Base-by-base conservation (phyloP, 2,329 filamentous ascomycete genomes). In the Graphium sp. region DNA sequence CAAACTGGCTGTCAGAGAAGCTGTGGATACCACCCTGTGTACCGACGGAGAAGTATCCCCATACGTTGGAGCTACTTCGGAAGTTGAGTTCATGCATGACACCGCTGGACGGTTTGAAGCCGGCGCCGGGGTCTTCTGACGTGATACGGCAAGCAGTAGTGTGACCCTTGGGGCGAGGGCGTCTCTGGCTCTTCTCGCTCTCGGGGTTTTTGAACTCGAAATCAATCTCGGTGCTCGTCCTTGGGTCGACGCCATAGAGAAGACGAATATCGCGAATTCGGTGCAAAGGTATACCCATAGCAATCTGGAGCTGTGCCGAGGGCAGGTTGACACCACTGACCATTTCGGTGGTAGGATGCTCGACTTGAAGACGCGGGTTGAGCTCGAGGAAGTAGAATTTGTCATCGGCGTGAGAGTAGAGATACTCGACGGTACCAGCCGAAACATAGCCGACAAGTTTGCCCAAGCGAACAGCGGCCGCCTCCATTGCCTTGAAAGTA, bases 1-100 rank as follows among this genome's bases (percentile, higher is more conserved):
- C 89, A 44, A 98, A 98, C 49, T 98, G 89, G 47, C 81, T 91
- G 61, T 98, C 89, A 6, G 89, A 95, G 67, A 93, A 98, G 55
- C 83, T 94, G 71, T 98, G 89, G 40, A 98, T 98, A 55, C 85
- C 85, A 60, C 85, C 87, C 32, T 84, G 77, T 7, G 85, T 89
- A 60, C 85, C 82, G 52, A 98, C 89, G 30, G 89, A 98, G 73
- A 98, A 98, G 59, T 98, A 98, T 66, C 89, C 89, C 89, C 89
- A 98, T 32, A 95, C 89, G 42, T 98, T 98, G 37, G 89, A 95
- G 52, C 84, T 93, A 62, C 80, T 91, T 49, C 89, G 74, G 73
- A 98, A 98, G 66, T 98, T 98, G 47, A 98, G 64, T 49, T 98
- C 89, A 61, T 95, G 89, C 73, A 98, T 91, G 30, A 87, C 92